Conservation (phyloP, 148 eudicot species). For the Polygonum maritimum region DNA sequence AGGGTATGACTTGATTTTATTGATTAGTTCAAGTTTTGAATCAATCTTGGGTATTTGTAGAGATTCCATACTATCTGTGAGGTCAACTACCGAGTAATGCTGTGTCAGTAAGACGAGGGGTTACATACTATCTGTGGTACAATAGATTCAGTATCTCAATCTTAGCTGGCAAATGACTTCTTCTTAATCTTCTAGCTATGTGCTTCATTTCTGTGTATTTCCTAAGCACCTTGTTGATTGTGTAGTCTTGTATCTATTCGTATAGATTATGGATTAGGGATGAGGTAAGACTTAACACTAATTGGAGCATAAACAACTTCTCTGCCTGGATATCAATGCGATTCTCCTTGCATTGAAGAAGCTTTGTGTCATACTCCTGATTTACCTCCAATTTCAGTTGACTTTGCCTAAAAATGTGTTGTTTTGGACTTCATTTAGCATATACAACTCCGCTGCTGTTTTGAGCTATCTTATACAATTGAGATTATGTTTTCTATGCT, state of each 20-base stretch:
- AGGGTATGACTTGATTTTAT: too few species aligned
- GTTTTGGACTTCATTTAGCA: neutral
- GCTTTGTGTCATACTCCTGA: neutral
- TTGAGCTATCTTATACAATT: too few species aligned
- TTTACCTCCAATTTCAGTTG: neutral
- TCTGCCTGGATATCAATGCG: neutral
- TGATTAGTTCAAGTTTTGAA: too few species aligned
- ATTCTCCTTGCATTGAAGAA: neutral
- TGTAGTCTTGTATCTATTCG: neutral
- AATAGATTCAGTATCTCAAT: neutral
- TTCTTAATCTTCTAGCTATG: neutral
- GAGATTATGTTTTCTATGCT: neutral
- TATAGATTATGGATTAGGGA: neutral
- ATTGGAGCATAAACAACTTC: neutral
- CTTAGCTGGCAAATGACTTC: neutral
- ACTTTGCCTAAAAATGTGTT: neutral
- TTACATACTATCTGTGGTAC: neutral
- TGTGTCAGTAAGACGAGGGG: too few species aligned
- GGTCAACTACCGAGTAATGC: too few species aligned
- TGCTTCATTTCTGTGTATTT: neutral
- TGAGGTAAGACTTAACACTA: neutral
- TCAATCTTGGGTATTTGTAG: too few species aligned
- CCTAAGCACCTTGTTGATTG: neutral
- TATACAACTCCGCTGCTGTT: too few species aligned
- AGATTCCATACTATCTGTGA: too few species aligned